phyloP scores from a whole-genome alignment of 495 filamentous ascomycete genomes.

The Trypethelium eluteriae region DNA sequence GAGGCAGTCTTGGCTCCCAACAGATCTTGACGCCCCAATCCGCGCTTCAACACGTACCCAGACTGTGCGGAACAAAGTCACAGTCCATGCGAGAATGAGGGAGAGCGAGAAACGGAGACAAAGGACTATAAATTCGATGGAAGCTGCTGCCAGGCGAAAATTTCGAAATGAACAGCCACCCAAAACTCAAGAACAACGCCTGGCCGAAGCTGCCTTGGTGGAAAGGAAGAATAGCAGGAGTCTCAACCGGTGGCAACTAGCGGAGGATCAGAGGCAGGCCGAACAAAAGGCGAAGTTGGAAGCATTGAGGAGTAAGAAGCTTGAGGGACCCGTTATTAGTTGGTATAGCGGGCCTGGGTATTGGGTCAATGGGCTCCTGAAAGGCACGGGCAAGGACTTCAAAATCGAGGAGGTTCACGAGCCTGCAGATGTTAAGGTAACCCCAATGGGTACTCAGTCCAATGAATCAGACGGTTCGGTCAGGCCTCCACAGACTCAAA shows the following conservation, averaged over 20 bases:
- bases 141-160: slow-evolving; percentile 70
- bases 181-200: slow-evolving; percentile 79
- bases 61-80: slow-evolving; percentile 74
- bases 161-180: slow-evolving; percentile 63
- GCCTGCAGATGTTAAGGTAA: slow-evolving; percentile 26
- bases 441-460: neutral
- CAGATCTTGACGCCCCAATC: slow-evolving; percentile 64
- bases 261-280: slow-evolving; percentile 74
- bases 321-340: slow-evolving; percentile 83
- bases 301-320: slow-evolving; percentile 56
- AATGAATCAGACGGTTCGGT: neutral
- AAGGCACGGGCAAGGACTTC: slow-evolving; percentile 59
- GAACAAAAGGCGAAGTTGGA: slow-evolving; percentile 62
- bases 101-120: slow-evolving; percentile 72
- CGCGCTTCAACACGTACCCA: slow-evolving; percentile 75
- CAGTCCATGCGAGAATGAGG: slow-evolving; percentile 70
- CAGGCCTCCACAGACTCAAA: neutral
- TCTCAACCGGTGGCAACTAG: slow-evolving; percentile 84
- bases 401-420: slow-evolving; percentile 51
- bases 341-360: slow-evolving; percentile 85
- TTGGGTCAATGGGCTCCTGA: slow-evolving; percentile 65
- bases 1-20: slow-evolving; percentile 76
- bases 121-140: slow-evolving; percentile 74
- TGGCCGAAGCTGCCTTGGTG: slow-evolving; percentile 72
- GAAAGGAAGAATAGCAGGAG: slow-evolving; percentile 84